These are phyloP conservation scores for Xylariaceae sp. DNA, from an alignment of 2,329 filamentous ascomycete species.

Conservation along the genomic window DNA sequence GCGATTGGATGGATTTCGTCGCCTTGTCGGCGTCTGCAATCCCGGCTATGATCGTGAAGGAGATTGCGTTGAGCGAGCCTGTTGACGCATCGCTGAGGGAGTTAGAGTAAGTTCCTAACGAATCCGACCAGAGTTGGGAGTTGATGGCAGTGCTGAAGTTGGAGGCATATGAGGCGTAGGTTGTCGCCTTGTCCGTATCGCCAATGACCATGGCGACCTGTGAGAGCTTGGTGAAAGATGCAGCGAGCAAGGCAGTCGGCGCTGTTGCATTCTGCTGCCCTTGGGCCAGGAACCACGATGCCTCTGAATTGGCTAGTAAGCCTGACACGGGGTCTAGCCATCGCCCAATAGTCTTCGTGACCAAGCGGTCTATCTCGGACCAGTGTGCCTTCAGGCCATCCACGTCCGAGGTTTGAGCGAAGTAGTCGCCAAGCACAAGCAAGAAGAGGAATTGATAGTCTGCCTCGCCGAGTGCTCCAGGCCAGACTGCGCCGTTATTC, in stretches of 20 bases:
- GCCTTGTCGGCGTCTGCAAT: neutral
- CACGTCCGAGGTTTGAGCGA: neutral
- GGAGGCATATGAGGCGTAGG: neutral
- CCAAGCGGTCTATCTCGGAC: neutral
- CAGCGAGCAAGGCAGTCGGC: neutral
- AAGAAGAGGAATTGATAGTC: neutral
- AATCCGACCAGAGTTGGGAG: neutral
- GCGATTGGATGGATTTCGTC: neutral
- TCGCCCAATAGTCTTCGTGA: neutral
- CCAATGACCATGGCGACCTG: neutral
- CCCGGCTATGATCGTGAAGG: neutral
- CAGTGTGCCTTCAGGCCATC: neutral
- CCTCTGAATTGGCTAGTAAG: neutral
- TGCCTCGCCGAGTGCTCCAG: neutral
- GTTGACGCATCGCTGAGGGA: neutral
- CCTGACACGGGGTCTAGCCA: neutral
- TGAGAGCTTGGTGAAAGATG: neutral
- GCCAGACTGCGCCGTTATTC: neutral
- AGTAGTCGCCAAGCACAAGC: neutral
- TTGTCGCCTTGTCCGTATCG: neutral
- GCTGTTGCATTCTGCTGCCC: neutral
- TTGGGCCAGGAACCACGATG: neutral
- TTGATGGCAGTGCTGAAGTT: neutral
- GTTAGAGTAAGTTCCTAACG: neutral
- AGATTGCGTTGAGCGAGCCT: neutral